Conservation (phyloP, 2,329 filamentous ascomycete genomes). For the Phialophora macrospora region DNA sequence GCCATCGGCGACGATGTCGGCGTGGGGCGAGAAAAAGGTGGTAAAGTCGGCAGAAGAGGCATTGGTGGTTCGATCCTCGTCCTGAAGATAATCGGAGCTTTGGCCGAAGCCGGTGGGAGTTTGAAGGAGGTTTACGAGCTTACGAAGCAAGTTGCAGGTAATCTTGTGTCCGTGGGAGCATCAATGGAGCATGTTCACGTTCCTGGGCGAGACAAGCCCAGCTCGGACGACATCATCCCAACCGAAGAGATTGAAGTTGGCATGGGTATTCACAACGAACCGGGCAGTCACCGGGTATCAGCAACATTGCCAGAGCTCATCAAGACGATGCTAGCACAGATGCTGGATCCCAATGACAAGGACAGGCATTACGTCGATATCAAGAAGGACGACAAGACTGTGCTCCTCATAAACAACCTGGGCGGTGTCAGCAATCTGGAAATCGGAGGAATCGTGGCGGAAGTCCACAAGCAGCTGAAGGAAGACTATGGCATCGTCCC, state of each 20-base stretch:
- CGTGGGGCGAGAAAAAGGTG: slow-evolving; percentile 77
- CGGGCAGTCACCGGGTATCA: slow-evolving; percentile 59
- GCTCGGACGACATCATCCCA: slow-evolving; percentile 57
- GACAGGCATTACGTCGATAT: slow-evolving; percentile 68
- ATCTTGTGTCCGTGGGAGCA: slow-evolving; percentile 82
- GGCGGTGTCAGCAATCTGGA: slow-evolving; percentile 71
- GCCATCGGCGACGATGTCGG: slow-evolving; percentile 92
- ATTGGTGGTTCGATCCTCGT: slow-evolving; percentile 91
- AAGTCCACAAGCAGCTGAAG: slow-evolving; percentile 66
- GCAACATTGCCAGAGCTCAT: slow-evolving; percentile 57
- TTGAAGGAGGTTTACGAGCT: slow-evolving; percentile 74
- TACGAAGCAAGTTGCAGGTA: slow-evolving; percentile 72
- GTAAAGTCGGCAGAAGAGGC: slow-evolving; percentile 89
- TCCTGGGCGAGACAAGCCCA: slow-evolving; percentile 68
- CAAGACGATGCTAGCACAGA: slow-evolving; percentile 67
- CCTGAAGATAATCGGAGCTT: slow-evolving; percentile 84
- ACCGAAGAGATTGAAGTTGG: slow-evolving; percentile 68
- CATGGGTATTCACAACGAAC: slow-evolving; percentile 65
- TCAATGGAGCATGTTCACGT: slow-evolving; percentile 92
- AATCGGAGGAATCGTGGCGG: slow-evolving; percentile 69
- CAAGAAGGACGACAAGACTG: slow-evolving; percentile 63
- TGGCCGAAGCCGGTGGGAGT: slow-evolving; percentile 71
- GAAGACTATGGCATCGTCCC: slow-evolving; percentile 65
- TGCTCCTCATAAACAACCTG: slow-evolving; percentile 71
- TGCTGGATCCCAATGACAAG: slow-evolving; percentile 65